Evolutionary conservation across 2,329 filamentous ascomycete species (phyloP).

Genomic region (Pseudogymnoascus sp.): DNA sequence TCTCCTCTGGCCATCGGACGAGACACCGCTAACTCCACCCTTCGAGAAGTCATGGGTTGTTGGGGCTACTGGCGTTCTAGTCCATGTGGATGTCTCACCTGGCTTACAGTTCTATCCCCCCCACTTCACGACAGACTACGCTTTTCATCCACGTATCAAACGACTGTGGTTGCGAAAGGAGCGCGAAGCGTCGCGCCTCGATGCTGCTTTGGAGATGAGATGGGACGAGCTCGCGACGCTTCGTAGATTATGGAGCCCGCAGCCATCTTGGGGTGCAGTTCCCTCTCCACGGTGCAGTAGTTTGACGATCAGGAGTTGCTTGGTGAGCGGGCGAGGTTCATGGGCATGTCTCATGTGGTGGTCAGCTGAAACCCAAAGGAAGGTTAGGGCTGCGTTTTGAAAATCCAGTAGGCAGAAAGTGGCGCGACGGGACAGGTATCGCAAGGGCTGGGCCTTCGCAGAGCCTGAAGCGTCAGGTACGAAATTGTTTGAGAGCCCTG

Average conservation of each 20-base stretch:
- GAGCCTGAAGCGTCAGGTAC: not conserved
- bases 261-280: not conserved
- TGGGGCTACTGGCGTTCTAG: not conserved
- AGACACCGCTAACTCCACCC: not conserved
- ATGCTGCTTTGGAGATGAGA: slow-evolving; percentile 7
- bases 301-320: slow-evolving; percentile 2
- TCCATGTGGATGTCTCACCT: not conserved
- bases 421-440: not conserved
- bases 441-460: not conserved
- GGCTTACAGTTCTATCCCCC: not conserved
- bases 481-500: not conserved
- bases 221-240: not conserved
- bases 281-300: not conserved
- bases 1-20: not conserved
- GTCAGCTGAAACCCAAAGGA: not conserved
- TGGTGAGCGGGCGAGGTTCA: not conserved
- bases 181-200: not conserved
- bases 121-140: not conserved
- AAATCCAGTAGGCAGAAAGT: not conserved
- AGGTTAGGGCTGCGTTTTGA: slow-evolving; percentile 1
- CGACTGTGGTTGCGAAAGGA: not conserved
- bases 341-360: slow-evolving; percentile 1
- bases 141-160: slow-evolving; percentile 8
- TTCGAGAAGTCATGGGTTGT: slow-evolving; percentile 7
- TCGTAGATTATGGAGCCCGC: not conserved